Conservation (phyloP, 2,329 filamentous ascomycete genomes). For the Aspergillus sp. region DNA sequence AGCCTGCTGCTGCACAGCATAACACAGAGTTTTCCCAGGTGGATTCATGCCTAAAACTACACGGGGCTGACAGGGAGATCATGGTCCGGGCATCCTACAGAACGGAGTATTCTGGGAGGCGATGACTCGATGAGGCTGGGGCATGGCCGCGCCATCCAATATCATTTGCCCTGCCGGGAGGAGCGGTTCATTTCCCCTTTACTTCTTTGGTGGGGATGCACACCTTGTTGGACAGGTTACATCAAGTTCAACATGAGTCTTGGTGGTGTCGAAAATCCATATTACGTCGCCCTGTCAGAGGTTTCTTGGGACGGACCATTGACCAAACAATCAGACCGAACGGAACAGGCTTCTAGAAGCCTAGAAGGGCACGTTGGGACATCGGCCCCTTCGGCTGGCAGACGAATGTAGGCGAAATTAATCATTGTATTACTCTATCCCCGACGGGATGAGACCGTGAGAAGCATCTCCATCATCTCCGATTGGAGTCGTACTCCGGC, state of each 20-base stretch:
- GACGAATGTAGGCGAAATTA: neutral
- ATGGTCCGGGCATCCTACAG: slow-evolving; percentile 6
- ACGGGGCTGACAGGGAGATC: slow-evolving; percentile 13
- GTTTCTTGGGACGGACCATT: neutral
- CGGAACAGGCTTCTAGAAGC: slow-evolving; percentile 11
- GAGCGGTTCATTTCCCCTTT: neutral
- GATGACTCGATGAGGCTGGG: neutral
- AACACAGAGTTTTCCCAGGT: slow-evolving; percentile 5
- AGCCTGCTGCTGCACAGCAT: neutral
- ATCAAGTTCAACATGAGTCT: neutral
- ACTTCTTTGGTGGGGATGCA: neutral
- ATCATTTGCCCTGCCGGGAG: neutral
- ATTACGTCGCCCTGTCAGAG: neutral
- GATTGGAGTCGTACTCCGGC: slow-evolving; percentile 1
- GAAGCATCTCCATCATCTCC: neutral
- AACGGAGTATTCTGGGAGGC: neutral
- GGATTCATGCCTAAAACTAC: slow-evolving; percentile 14
- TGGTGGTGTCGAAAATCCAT: neutral
- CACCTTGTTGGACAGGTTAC: neutral
- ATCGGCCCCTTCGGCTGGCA: neutral
- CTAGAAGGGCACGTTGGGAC: neutral
- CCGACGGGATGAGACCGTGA: neutral
- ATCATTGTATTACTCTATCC: neutral
- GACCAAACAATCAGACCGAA: slow-evolving; percentile 5
- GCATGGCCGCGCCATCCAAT: neutral